Conservation (phyloP, 306 rosid genomes). For the Vigna mungo region DNA sequence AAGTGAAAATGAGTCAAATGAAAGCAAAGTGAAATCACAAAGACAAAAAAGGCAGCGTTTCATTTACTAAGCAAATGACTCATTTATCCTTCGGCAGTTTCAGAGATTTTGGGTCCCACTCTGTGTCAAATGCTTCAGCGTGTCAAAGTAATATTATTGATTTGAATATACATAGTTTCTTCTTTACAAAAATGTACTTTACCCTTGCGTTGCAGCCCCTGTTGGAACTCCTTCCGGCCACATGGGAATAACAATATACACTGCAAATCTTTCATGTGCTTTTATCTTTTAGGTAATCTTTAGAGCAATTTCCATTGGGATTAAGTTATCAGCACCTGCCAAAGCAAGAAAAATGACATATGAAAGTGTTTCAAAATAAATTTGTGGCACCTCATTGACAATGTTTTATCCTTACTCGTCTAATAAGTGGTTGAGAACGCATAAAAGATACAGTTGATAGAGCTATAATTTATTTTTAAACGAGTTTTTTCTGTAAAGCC, state of each 20-base stretch:
- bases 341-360: constrained; percentile 35
- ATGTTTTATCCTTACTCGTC: neutral
- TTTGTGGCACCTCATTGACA: constrained; percentile 17
- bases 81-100: no score
- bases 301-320: constrained; percentile 98
- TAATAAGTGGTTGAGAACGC: neutral
- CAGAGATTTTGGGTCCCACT: no score
- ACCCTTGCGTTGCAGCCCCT: constrained; percentile 91
- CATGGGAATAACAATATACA: constrained; percentile 91
- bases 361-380: constrained; percentile 23
- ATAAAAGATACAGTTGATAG: neutral
- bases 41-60: no score
- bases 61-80: no score
- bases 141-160: no score
- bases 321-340: constrained; percentile 94
- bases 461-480: constrained; percentile 7
- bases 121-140: no score
- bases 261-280: constrained; percentile 95
- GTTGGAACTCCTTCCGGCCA: constrained; percentile 99
- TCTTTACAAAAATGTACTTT: no score
- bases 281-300: constrained; percentile 86
- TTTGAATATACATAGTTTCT: no score
- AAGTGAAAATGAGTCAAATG: no score
- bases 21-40: no score
- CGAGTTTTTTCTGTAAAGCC: neutral